These are phyloP conservation scores for Tympanopsis confertula DNA, from an alignment of 2,329 filamentous ascomycete species.

Conservation along the genomic window DNA sequence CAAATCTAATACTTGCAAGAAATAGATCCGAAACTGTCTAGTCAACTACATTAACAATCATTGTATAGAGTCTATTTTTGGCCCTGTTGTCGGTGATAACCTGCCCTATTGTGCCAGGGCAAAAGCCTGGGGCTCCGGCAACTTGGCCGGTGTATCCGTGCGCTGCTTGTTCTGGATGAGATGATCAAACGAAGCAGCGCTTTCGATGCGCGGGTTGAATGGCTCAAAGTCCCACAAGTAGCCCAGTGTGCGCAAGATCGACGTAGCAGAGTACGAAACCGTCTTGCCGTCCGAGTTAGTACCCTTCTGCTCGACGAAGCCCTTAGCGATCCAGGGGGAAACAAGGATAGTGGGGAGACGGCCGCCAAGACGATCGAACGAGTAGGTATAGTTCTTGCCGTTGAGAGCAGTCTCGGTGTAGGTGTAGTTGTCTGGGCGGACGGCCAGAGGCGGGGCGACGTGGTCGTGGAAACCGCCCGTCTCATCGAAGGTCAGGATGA, in stretches of 20 bases:
- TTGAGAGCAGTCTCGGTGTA: slow-evolving; percentile 18
- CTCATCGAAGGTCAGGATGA: slow-evolving; percentile 21
- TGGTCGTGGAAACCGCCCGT: slow-evolving; percentile 23
- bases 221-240: slow-evolving; percentile 27
- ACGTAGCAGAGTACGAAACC: slow-evolving; percentile 26
- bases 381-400: slow-evolving; percentile 18
- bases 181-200: slow-evolving; percentile 21
- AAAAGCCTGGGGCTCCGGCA: background rate
- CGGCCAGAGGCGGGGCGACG: slow-evolving; percentile 17
- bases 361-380: slow-evolving; percentile 22
- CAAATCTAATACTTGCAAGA: too few species aligned
- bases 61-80: too few species aligned
- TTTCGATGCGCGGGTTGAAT: slow-evolving; percentile 22
- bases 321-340: slow-evolving; percentile 23
- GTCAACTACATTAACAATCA: too few species aligned
- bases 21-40: too few species aligned
- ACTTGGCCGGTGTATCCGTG: background rate
- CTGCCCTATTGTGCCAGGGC: too few species aligned
- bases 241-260: slow-evolving; percentile 26
- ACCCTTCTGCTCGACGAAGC: slow-evolving; percentile 21
- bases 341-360: slow-evolving; percentile 24
- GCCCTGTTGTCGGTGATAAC: too few species aligned
- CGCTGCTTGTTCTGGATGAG: background rate
- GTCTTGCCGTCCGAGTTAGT: slow-evolving; percentile 19
- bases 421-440: slow-evolving; percentile 14